A percentile compares a stretch with the other conserved stretches of the same genome.
Conservation (phyloP, 2,329 filamentous ascomycete species). For the Tolypocladium guangdongense region DNA sequence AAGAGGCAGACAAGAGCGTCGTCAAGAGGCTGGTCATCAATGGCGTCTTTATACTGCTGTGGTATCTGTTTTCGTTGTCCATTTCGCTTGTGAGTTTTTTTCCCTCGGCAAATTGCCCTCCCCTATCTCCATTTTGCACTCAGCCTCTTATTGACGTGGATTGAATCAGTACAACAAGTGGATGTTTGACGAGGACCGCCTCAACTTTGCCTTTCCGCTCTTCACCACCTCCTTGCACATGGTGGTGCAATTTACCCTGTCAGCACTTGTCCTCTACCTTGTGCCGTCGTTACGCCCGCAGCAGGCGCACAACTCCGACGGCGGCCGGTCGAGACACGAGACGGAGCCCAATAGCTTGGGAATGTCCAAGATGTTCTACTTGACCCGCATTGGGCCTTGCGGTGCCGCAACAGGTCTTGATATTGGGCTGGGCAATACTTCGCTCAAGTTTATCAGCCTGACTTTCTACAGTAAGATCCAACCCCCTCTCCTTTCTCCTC, state of each 20-base stretch:
- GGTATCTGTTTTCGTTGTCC: slow-evolving; percentile 85
- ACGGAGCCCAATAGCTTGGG: slow-evolving; percentile 45
- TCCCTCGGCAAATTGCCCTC: neutral
- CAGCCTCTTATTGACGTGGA: slow-evolving; percentile 9
- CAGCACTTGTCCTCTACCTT: slow-evolving; percentile 67
- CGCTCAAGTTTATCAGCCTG: slow-evolving; percentile 87
- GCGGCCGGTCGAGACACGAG: slow-evolving; percentile 39
- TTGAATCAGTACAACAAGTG: slow-evolving; percentile 84
- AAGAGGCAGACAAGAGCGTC: slow-evolving; percentile 65
- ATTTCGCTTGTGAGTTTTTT: slow-evolving; percentile 72
- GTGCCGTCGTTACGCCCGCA: slow-evolving; percentile 72
- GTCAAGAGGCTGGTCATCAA: slow-evolving; percentile 62
- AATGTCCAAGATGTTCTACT: slow-evolving; percentile 84
- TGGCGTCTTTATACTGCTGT: slow-evolving; percentile 68
- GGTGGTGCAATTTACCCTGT: slow-evolving; percentile 81
- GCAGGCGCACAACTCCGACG: slow-evolving; percentile 34
- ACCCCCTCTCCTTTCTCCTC: neutral
- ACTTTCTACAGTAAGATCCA: slow-evolving; percentile 74
- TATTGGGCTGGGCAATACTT: slow-evolving; percentile 92
- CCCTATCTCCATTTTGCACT: neutral
- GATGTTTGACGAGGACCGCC: slow-evolving; percentile 85
- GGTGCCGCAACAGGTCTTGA: slow-evolving; percentile 88
- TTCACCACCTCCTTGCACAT: slow-evolving; percentile 95
- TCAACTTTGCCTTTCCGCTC: slow-evolving; percentile 88
- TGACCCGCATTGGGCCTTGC: slow-evolving; percentile 84